Conservation (phyloP, 148 eudicot genomes). For the Dianthus caryophyllus region DNA sequence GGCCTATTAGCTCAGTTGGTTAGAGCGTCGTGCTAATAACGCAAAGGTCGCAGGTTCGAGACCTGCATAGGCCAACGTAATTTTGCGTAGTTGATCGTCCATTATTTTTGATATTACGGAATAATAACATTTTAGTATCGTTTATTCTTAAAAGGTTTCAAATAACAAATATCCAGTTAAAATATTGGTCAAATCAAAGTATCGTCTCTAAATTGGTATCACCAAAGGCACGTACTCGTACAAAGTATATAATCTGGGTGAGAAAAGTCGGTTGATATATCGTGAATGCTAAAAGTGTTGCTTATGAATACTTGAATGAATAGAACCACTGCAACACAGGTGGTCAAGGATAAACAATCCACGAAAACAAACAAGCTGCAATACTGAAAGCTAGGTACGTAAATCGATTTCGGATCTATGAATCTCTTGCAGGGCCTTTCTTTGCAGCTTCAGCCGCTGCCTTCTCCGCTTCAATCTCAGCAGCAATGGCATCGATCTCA, state of each 20-base stretch:
- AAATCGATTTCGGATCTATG: slow-evolving; percentile 27
- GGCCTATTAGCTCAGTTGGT: slow-evolving; percentile 40
- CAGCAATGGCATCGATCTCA: slow-evolving; percentile 91
- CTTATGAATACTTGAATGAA: not conserved
- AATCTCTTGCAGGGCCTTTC: slow-evolving; percentile 68
- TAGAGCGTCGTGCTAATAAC: slow-evolving; percentile 84
- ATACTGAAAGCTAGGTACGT: not conserved
- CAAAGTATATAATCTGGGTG: too few relatives aligned
- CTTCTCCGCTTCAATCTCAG: slow-evolving; percentile 93
- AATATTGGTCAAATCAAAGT: too few relatives aligned
- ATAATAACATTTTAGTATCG: too few relatives aligned
- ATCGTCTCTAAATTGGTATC: too few relatives aligned
- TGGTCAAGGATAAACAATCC: slow-evolving; percentile 3
- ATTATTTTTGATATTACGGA: too few relatives aligned
- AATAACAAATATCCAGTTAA: too few relatives aligned
- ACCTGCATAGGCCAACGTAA: slow-evolving; percentile 71
- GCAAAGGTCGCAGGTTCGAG: slow-evolving; percentile 92
- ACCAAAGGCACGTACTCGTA: too few relatives aligned
- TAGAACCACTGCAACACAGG: not conserved
- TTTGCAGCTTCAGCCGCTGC: slow-evolving; percentile 84
- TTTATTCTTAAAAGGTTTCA: too few relatives aligned
- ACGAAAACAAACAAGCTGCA: slow-evolving; percentile 5
- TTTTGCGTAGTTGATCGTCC: too few relatives aligned
- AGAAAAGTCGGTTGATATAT: not conserved
- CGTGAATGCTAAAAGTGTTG: not conserved